Percentiles rank a stretch among this genome's conserved stretches.
phyloP scores from a whole-genome alignment of 176 grass and related monocot species.

The Zea mays region DNA sequence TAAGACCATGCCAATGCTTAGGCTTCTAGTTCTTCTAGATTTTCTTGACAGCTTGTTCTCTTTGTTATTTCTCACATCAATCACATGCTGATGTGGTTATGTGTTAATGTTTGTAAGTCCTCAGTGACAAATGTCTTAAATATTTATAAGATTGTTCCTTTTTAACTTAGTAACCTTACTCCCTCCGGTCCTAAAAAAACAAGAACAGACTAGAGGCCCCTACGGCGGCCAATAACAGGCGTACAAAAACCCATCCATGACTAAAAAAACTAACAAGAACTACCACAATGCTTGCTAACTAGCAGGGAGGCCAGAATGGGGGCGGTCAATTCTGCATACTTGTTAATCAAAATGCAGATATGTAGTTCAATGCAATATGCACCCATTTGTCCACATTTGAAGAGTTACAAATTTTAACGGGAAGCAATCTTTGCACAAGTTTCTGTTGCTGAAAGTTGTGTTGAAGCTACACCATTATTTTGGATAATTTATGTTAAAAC shows the following conservation, averaged over 20 bases:
- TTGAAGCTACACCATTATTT: not conserved
- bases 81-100: not conserved
- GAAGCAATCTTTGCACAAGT: not conserved
- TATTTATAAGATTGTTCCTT: not conserved
- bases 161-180: not conserved
- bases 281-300: too few species aligned
- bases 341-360: conserved; percentile 7
- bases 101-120: too few species aligned
- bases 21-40: not conserved
- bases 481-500: not conserved
- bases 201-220: not conserved
- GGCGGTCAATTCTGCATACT: not conserved
- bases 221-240: too few species aligned
- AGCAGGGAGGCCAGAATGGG: too few species aligned
- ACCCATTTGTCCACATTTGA: not conserved
- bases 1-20: not conserved
- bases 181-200: too few species aligned
- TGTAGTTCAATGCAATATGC: not conserved
- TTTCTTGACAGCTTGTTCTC: not conserved
- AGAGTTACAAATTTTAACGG: not conserved
- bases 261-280: too few species aligned
- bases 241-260: too few species aligned
- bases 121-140: not conserved
- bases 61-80: conserved; percentile 3
- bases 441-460: not conserved